Evolutionary conservation across 2,329 filamentous ascomycete genomes (phyloP).

Genomic region (Trichoderma koningii): DNA sequence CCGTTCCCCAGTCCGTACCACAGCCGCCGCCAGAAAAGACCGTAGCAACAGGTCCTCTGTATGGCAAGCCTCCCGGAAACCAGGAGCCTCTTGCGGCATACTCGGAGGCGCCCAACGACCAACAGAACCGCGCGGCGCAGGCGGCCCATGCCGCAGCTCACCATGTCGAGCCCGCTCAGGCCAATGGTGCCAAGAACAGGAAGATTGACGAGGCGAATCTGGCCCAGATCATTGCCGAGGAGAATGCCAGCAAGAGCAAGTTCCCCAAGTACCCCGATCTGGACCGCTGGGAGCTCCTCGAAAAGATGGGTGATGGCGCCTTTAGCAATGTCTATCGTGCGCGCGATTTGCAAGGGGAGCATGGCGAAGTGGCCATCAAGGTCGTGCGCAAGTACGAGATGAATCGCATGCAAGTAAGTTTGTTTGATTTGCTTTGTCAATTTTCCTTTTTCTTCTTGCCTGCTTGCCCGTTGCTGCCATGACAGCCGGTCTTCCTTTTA

Average conservation of each 20-base stretch:
- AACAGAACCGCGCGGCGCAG: slow-evolving; percentile 68
- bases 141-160: slow-evolving; percentile 67
- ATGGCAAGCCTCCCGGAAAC: slow-evolving; percentile 39
- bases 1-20: slow-evolving; percentile 50
- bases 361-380: slow-evolving; percentile 90
- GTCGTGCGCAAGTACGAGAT: slow-evolving; percentile 99
- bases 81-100: slow-evolving; percentile 61
- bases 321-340: slow-evolving; percentile 99
- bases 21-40: slow-evolving; percentile 57
- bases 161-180: slow-evolving; percentile 59
- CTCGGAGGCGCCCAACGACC: slow-evolving; percentile 61
- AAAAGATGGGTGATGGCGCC: slow-evolving; percentile 98
- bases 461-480: slow-evolving; percentile 28
- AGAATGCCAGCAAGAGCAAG: slow-evolving; percentile 81
- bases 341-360: slow-evolving; percentile 68
- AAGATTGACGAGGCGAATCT: slow-evolving; percentile 67
- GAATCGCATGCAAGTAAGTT: slow-evolving; percentile 96
- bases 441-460: slow-evolving; percentile 31
- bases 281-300: slow-evolving; percentile 73
- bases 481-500: slow-evolving; percentile 27
- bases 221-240: slow-evolving; percentile 85
- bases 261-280: slow-evolving; percentile 64
- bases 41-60: slow-evolving; percentile 52
- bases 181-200: slow-evolving; percentile 38
- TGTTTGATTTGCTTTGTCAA: slow-evolving; percentile 27